A percentile compares a stretch with the other conserved stretches of the same genome.
phyloP scores from a whole-genome alignment of 2,329 filamentous ascomycete genomes.

The Podosphaera leucotricha region DNA sequence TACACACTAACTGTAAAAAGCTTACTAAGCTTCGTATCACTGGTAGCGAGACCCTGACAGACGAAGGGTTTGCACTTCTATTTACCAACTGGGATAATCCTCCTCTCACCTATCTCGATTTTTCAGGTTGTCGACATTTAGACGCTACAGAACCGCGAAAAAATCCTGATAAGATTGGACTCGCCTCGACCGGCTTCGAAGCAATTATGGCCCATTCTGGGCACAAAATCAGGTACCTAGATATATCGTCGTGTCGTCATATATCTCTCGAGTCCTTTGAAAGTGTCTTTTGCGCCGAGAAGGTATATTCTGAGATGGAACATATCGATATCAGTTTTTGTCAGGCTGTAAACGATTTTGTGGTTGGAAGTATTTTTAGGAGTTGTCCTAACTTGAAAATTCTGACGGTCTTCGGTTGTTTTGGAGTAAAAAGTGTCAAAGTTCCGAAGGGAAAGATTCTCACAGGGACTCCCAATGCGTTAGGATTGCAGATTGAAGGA shows the following conservation, averaged over 20 bases:
- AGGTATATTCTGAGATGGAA: slow-evolving; percentile 40
- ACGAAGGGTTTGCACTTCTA: slow-evolving; percentile 46
- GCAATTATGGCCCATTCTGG: slow-evolving; percentile 74
- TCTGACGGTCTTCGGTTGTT: slow-evolving; percentile 40
- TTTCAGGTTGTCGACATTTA: slow-evolving; percentile 55
- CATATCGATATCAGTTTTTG: slow-evolving; percentile 62
- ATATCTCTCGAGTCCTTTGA: slow-evolving; percentile 52
- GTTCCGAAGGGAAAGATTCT: slow-evolving; percentile 32
- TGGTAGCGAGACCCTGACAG: slow-evolving; percentile 52
- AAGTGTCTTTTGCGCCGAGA: slow-evolving; percentile 39
- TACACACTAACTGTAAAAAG: slow-evolving; percentile 43
- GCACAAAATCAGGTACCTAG: slow-evolving; percentile 35
- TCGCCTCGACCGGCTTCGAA: slow-evolving; percentile 52
- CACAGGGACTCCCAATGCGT: slow-evolving; percentile 33
- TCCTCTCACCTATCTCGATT: slow-evolving; percentile 43
- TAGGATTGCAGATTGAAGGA: slow-evolving; percentile 36
- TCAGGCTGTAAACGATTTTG: slow-evolving; percentile 38
- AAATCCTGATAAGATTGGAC: slow-evolving; percentile 40
- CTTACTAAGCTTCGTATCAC: slow-evolving; percentile 62
- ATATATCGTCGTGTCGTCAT: slow-evolving; percentile 67
- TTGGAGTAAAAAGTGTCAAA: slow-evolving; percentile 30
- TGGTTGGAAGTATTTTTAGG: slow-evolving; percentile 39
- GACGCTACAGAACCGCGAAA: slow-evolving; percentile 46
- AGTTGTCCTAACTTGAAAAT: slow-evolving; percentile 35
- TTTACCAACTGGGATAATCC: slow-evolving; percentile 59